Conservation (phyloP, 2,329 filamentous ascomycete species). For the Colletotrichum somersetense region DNA sequence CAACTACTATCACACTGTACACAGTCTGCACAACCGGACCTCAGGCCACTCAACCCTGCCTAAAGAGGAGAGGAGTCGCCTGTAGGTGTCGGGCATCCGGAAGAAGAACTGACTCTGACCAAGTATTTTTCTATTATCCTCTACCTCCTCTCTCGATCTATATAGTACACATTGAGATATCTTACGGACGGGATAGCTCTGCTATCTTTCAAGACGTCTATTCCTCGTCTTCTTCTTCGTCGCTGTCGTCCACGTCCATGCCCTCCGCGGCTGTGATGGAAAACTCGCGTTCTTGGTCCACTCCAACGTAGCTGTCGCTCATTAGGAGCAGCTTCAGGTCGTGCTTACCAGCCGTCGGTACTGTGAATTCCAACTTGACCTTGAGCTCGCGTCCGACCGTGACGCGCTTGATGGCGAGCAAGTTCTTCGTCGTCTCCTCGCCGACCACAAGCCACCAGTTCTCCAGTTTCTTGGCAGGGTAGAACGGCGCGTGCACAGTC, state of each 20-base stretch:
- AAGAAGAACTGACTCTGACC: conserved; percentile 25
- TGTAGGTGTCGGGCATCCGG: background rate
- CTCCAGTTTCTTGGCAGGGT: conserved; percentile 90
- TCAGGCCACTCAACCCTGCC: conserved; percentile 48
- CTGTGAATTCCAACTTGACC: conserved; percentile 87
- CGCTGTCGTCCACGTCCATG: conserved; percentile 93
- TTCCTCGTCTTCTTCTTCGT: conserved; percentile 79
- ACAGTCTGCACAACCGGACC: conserved; percentile 49
- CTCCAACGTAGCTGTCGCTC: conserved; percentile 96
- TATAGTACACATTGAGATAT: conserved; percentile 41
- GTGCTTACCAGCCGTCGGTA: conserved; percentile 86
- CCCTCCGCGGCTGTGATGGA: conserved; percentile 88
- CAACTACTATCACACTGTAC: conserved; percentile 48
- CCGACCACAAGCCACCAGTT: conserved; percentile 99
- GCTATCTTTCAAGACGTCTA: conserved; percentile 31
- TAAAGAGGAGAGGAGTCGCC: conserved; percentile 44
- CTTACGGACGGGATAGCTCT: conserved; percentile 29
- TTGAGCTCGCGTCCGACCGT: conserved; percentile 85
- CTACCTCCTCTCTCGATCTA: conserved; percentile 33
- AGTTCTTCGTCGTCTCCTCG: conserved; percentile 87
- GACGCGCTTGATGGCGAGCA: conserved; percentile 94
- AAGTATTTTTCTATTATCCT: conserved; percentile 36
- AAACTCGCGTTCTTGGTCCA: conserved; percentile 95
- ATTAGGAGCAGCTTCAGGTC: conserved; percentile 93
- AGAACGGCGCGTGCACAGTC: conserved; percentile 95